These are phyloP conservation scores for Endoconidiophora laricicola DNA, from an alignment of 2,329 filamentous ascomycete genomes.

Conservation along the genomic window DNA sequence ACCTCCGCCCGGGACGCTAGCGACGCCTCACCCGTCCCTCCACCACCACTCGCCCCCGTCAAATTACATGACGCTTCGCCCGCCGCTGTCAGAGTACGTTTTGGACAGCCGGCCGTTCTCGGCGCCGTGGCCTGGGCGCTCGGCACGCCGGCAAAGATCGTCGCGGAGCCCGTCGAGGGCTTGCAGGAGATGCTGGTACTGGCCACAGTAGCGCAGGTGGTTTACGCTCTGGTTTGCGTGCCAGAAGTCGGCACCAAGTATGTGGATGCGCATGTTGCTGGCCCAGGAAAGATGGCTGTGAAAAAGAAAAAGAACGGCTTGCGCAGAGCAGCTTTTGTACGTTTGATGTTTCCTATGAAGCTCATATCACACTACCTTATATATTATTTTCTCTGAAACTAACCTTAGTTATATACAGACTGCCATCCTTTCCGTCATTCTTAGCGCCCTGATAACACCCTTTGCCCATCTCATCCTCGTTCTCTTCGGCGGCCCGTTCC, in stretches of 20 bases:
- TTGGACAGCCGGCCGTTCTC: constrained; percentile 46
- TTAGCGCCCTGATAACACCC: constrained; percentile 59
- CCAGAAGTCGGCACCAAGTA: constrained; percentile 38
- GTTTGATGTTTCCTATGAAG: constrained; percentile 27
- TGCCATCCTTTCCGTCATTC: constrained; percentile 24
- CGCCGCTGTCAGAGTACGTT: neutral
- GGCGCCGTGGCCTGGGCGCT: constrained; percentile 28
- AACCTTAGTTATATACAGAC: neutral
- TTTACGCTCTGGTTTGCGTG: constrained; percentile 45
- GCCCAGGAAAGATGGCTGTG: neutral
- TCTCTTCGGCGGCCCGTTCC: constrained; percentile 81
- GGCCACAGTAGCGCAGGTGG: constrained; percentile 46
- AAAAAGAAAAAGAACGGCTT: constrained; percentile 20
- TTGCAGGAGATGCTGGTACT: constrained; percentile 45
- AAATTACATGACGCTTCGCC: neutral
- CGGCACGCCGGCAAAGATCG: constrained; percentile 26
- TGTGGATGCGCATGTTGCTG: constrained; percentile 3
- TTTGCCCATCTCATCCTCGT: constrained; percentile 47
- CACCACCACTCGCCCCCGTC: constrained; percentile 7
- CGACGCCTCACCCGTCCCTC: too few species aligned
- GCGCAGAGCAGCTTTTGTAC: constrained; percentile 27
- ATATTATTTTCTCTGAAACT: neutral
- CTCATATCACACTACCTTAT: constrained; percentile 6
- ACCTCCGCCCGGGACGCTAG: neutral
- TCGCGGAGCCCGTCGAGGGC: constrained; percentile 50